Evolutionary conservation across 805 yeast genomes (phyloP), one percentile per base, ranked within the genome.

Genomic region (Lachancea quebecensis): DNA sequence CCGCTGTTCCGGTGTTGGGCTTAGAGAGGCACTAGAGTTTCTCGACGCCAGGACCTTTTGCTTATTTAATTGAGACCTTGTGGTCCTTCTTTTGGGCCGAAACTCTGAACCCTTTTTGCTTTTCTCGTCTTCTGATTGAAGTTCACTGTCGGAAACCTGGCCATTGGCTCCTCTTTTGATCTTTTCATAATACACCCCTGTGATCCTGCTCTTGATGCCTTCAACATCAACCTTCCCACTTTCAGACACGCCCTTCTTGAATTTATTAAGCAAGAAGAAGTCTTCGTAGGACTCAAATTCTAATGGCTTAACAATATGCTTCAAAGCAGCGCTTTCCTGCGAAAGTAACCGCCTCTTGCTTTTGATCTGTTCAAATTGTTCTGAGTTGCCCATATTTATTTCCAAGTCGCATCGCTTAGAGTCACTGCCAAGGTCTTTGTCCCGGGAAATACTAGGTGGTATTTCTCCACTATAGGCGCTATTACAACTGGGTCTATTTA

Each of bases 241-340:
- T 9, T 55, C 59, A 10, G 67, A 60, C 14, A 51, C 52, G 5
- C 67, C 67, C 42, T 51, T 57, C 46, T 54, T 51, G 43, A 65
- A 65, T 1, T 54, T 54, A 31, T 57, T 46, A 8, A 65, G 49
- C 1, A 54, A 18, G 45, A 51, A 62, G 46, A 51, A 64, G 18
- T 64, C 65, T 30, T 50, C 48, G 41, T 65, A 65, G 4, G 67
- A 57, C 49, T 65, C 69, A 49, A 64, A 65, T 39, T 65, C 69
- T 16, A 55, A 32, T 2, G 64, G 65, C 17, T 45, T 39, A 2
- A 63, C 44, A 1, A 39, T 35, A 10, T 42, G 41, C 2, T 49
- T 46, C 11, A 61, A 39, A 31, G 47, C 48, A 7, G 32, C 28
- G 16, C 31, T 29, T 41, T 41, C 44, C 35, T 35, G 39, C 10